Evolutionary conservation across 441 rosid genomes (phyloP), one percentile per base, ranked within the genome.

Genomic region (Populus hybrid): DNA sequence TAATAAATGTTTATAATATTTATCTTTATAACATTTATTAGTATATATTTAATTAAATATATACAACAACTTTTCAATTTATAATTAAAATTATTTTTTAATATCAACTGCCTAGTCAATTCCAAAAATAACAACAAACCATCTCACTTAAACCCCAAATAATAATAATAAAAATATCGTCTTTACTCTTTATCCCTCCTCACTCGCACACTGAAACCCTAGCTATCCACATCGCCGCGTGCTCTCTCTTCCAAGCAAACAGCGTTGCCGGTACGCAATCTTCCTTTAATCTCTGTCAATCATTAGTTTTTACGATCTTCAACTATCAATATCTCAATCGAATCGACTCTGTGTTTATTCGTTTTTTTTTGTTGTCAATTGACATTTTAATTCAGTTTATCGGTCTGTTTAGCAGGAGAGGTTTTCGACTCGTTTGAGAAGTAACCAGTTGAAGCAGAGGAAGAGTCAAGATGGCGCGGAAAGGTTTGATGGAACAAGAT

Each of bases 401-500:
- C 20, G 56, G 56, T 45, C 18, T 45, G 3, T 14, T 45, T 45
- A 12, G 6, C 18, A 45, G 56, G 18, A 45, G 56, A 45, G 20
- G 56, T 45, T 45, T 45, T 45, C 56, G 56, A 45, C 11, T 45
- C 56, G 7, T 14, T 45, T 45, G 56, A 45, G 56, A 14, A 45
- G 56, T 5, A 45, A 45, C 6, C 16, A 45, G 56, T 45, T 45
- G 56, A 45, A 45, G 18, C 56, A 45, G 56, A 45, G 56, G 56
- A 45, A 45, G 56, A 45, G 21, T 68, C 71, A 92, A 77, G 53
- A 95, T 95, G 99, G 88, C 98, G 71, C 77, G 87, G 16, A 92
- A 86, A 82, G 99, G 98, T 33, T 90, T 94, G 84, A 93, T 93
- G 92, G 99, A 95, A 82, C 99, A 95, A 69, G 98, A 94, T 86